These are phyloP conservation scores for Pichia norvegensis DNA, from an alignment of 1,139 yeast species.

Conservation along the genomic window DNA sequence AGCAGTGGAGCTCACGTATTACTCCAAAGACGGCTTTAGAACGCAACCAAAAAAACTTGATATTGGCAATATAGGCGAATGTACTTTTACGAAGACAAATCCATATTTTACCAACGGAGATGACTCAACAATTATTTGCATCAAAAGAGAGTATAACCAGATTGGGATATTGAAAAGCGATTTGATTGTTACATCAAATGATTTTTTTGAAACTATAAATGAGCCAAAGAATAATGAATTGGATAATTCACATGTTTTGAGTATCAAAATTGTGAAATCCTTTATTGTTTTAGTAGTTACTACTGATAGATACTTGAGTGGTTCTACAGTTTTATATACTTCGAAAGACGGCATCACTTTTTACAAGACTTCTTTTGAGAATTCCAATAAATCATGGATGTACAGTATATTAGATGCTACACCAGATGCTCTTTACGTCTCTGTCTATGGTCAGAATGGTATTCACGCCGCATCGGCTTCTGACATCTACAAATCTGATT, in stretches of 20 bases:
- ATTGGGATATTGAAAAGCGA: constrained; percentile 39
- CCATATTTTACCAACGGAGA: constrained; percentile 34
- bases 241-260: constrained; percentile 33
- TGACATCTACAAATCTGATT: constrained; percentile 52
- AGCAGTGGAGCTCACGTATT: constrained; percentile 23
- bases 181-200: constrained; percentile 39
- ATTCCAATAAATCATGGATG: constrained; percentile 34
- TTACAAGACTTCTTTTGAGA: constrained; percentile 43
- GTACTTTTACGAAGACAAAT: constrained; percentile 46
- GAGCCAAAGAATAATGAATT: constrained; percentile 22
- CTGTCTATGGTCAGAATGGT: constrained; percentile 34
- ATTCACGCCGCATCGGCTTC: constrained; percentile 21
- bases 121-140: constrained; percentile 44
- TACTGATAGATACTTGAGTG: constrained; percentile 37
- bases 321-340: constrained; percentile 43
- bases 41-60: constrained; percentile 34
- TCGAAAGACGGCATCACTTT: constrained; percentile 54
- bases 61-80: constrained; percentile 31
- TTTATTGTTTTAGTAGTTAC: constrained; percentile 48
- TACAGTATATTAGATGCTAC: constrained; percentile 51
- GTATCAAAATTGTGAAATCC: constrained; percentile 41
- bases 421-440: constrained; percentile 46
- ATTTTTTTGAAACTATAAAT: constrained; percentile 43
- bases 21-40: constrained; percentile 49
- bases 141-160: constrained; percentile 36